These are phyloP conservation scores for Scutellaria barbata DNA, from an alignment of 257 asterid genomes.

Conservation along the genomic window DNA sequence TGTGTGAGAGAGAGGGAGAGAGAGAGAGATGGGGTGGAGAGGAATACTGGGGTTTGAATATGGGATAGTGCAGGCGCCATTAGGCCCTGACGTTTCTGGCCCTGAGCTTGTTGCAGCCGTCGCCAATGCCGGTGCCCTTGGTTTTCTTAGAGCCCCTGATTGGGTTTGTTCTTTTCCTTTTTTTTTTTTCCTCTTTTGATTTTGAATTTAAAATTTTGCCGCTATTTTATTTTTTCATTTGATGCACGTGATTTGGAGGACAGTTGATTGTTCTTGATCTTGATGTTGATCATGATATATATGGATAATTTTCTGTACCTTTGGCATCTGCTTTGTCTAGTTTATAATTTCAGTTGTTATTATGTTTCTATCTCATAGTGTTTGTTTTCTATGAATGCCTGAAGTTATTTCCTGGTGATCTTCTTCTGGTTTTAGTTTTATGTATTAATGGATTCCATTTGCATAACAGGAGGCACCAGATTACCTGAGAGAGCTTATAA, in stretches of 20 bases:
- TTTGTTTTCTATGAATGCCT: no score
- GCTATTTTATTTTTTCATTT: not conserved
- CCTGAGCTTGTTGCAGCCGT: conserved; percentile 88
- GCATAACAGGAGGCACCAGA: conserved; percentile 82
- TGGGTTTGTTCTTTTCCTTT: conserved; percentile 46
- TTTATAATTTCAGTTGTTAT: not conserved
- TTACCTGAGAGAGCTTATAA: conserved; percentile 62
- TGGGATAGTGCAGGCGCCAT: conserved; percentile 90
- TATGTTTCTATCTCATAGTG: not conserved
- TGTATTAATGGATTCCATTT: conserved; percentile 13
- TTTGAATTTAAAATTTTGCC: not conserved
- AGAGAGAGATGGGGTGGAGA: conserved; percentile 75
- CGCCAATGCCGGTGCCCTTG: conserved; percentile 80
- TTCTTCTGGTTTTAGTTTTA: conserved; percentile 5
- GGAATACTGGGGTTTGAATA: conserved; percentile 81
- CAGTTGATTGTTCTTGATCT: conserved; percentile 3
- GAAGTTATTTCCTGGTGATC: not conserved
- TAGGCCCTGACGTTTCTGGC: conserved; percentile 88
- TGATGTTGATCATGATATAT: conserved; percentile 21
- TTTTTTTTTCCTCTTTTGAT: not conserved
- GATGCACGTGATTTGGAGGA: not conserved
- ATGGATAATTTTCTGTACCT: not conserved
- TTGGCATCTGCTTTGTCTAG: not conserved
- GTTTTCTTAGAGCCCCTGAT: conserved; percentile 76
- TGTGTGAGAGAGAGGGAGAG: not conserved